These are phyloP conservation scores for Prunus yedoensis DNA, from an alignment of 331 rosid genomes.

Conservation along the genomic window DNA sequence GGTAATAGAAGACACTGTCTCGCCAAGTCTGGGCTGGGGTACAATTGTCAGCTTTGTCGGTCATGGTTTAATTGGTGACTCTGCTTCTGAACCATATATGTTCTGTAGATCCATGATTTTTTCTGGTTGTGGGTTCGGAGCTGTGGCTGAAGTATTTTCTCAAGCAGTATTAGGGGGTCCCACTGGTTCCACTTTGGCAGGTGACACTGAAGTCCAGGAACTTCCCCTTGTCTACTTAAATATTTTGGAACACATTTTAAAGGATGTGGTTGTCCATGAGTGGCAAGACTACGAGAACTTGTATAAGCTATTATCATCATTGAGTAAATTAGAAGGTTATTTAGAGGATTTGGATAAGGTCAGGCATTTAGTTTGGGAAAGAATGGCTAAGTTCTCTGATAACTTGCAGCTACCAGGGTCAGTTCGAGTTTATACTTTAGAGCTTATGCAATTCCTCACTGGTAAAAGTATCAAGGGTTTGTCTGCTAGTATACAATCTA, in stretches of 20 bases:
- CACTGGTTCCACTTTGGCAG: constrained; percentile 39
- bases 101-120: constrained; percentile 87
- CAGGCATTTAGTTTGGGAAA: constrained; percentile 78
- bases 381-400: constrained; percentile 87
- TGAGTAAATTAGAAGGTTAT: constrained; percentile 86
- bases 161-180: constrained; percentile 48
- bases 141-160: constrained; percentile 76
- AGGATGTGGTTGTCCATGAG: constrained; percentile 51
- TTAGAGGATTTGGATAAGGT: constrained; percentile 65
- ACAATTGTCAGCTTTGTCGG: constrained; percentile 56
- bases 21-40: constrained; percentile 94
- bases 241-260: constrained; percentile 67
- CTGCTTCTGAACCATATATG: constrained; percentile 49
- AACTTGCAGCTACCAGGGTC: constrained; percentile 81
- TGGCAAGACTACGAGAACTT: constrained; percentile 67
- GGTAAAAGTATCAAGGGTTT: constrained; percentile 74
- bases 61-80: constrained; percentile 60
- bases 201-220: constrained; percentile 45
- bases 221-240: constrained; percentile 71
- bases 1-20: constrained; percentile 83
- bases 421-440: constrained; percentile 74
- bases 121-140: constrained; percentile 89
- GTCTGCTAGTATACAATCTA: constrained; percentile 61
- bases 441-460: constrained; percentile 90
- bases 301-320: constrained; percentile 67